Conservation (phyloP, 1,139 yeast genomes). For the Sugiyamaella castrensis region DNA sequence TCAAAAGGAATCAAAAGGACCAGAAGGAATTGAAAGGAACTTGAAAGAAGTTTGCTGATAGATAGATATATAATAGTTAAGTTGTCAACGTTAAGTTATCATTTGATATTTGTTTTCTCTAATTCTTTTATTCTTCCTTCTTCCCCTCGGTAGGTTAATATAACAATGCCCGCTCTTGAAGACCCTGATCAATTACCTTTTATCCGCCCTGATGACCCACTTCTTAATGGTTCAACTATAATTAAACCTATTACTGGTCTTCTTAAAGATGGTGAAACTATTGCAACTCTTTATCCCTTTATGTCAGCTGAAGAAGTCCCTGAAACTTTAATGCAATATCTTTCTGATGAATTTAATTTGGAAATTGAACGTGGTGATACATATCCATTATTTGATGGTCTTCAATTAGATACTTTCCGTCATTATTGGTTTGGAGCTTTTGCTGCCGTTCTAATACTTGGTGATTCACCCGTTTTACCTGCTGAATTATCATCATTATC, state of each 20-base stretch:
- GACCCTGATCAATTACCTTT: constrained; percentile 44
- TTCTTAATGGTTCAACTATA: background rate
- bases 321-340: constrained; percentile 68
- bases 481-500: constrained; percentile 21
- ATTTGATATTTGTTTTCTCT: too few relatives aligned
- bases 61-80: too few relatives aligned
- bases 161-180: constrained; percentile 39
- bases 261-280: constrained; percentile 42
- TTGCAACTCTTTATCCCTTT: constrained; percentile 89
- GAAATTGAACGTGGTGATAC: constrained; percentile 90
- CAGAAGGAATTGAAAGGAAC: too few relatives aligned
- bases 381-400: constrained; percentile 75
- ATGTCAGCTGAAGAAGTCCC: constrained; percentile 64
- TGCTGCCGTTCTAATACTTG: constrained; percentile 79
- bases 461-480: constrained; percentile 36
- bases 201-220: constrained; percentile 36
- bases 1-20: too few relatives aligned
- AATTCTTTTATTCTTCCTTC: too few relatives aligned
- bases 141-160: too few relatives aligned
- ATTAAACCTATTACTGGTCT: constrained; percentile 35
- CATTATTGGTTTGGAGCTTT: constrained; percentile 85
- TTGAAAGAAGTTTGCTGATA: too few relatives aligned
- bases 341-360: constrained; percentile 90
- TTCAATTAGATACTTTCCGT: constrained; percentile 69
- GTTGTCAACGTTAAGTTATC: too few relatives aligned